Percentiles rank a stretch among this genome's conserved stretches.
phyloP scores from a whole-genome alignment of 768 basidiomycete species.

The Amyloporia xantha region DNA sequence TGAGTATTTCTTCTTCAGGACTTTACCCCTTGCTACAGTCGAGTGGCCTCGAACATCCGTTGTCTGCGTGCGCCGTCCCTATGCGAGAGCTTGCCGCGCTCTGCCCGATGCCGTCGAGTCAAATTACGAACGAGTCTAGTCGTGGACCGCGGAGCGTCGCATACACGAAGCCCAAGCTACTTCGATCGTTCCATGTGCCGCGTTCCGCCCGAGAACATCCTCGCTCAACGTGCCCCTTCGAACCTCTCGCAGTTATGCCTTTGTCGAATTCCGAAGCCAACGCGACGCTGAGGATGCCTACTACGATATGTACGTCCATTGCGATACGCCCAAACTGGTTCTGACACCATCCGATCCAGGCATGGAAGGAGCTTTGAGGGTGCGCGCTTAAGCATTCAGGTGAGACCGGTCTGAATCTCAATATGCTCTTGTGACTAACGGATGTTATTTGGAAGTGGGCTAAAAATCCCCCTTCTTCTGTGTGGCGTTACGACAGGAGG shows the following conservation, averaged over 20 bases:
- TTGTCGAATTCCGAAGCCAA: slow-evolving; percentile 75
- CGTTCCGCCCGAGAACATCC: slow-evolving; percentile 30
- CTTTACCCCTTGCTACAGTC: slow-evolving; percentile 27
- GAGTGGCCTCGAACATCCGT: slow-evolving; percentile 21
- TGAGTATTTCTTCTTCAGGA: slow-evolving; percentile 44
- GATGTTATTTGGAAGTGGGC: slow-evolving; percentile 48
- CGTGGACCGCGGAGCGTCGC: slow-evolving; percentile 7
- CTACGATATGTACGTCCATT: slow-evolving; percentile 62
- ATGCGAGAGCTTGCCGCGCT: slow-evolving; percentile 6
- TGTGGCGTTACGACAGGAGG: slow-evolving; percentile 70
- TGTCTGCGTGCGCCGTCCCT: slow-evolving; percentile 9
- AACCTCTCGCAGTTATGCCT: slow-evolving; percentile 67
- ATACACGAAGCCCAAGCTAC: slow-evolving; percentile 7
- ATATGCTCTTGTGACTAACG: neutral
- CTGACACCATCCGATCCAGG: slow-evolving; percentile 33
- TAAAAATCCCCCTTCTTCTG: slow-evolving; percentile 76
- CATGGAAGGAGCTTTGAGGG: slow-evolving; percentile 74
- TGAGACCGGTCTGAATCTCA: slow-evolving; percentile 22
- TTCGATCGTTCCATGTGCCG: slow-evolving; percentile 11
- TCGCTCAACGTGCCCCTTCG: slow-evolving; percentile 52
- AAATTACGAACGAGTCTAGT: slow-evolving; percentile 3
- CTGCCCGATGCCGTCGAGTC: slow-evolving; percentile 10
- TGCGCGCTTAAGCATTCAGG: slow-evolving; percentile 68
- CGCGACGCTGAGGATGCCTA: slow-evolving; percentile 81
- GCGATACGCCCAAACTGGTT: too few relatives aligned